Evolutionary conservation across 345 rosid species (phyloP).

Genomic region (Lenwebbia sp.): DNA sequence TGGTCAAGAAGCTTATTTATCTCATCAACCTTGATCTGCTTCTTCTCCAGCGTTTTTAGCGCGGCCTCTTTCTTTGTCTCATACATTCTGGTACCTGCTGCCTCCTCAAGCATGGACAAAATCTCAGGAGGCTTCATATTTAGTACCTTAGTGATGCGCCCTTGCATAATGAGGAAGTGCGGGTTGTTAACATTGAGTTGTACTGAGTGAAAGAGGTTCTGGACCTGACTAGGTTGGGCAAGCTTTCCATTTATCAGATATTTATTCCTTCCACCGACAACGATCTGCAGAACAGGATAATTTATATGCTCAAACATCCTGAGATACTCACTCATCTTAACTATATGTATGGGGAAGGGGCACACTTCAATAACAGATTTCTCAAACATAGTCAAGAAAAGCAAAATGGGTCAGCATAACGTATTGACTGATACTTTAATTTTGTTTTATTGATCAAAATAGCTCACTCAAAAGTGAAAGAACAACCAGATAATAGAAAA

Average conservation of each 20-base stretch:
- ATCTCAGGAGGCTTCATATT: slow-evolving; percentile 99
- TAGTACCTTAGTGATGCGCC: slow-evolving; percentile 91
- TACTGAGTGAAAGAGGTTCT: slow-evolving; percentile 93
- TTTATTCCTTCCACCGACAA: slow-evolving; percentile 82
- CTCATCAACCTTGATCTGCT: slow-evolving; percentile 93
- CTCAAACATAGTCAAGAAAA: not conserved
- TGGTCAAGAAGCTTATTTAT: slow-evolving; percentile 85
- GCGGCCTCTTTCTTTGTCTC: slow-evolving; percentile 94
- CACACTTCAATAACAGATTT: not conserved
- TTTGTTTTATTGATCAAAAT: not conserved
- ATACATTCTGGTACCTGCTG: slow-evolving; percentile 98
- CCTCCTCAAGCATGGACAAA: slow-evolving; percentile 97
- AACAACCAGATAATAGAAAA: not conserved
- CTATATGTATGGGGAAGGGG: not conserved
- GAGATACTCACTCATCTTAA: not conserved
- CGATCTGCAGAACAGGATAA: slow-evolving; percentile 46
- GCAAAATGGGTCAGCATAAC: not conserved
- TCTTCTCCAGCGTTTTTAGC: slow-evolving; percentile 84
- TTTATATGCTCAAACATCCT: not conserved
- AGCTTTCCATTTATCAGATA: slow-evolving; percentile 69
- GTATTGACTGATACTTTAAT: not conserved
- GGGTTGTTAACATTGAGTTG: slow-evolving; percentile 98
- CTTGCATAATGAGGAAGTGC: slow-evolving; percentile 99
- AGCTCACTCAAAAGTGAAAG: not conserved
- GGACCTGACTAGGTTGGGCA: slow-evolving; percentile 80